A percentile compares a stretch with the other conserved stretches of the same genome.
Conservation (phyloP, 2,329 filamentous ascomycete species). For the Fusarium sp. region DNA sequence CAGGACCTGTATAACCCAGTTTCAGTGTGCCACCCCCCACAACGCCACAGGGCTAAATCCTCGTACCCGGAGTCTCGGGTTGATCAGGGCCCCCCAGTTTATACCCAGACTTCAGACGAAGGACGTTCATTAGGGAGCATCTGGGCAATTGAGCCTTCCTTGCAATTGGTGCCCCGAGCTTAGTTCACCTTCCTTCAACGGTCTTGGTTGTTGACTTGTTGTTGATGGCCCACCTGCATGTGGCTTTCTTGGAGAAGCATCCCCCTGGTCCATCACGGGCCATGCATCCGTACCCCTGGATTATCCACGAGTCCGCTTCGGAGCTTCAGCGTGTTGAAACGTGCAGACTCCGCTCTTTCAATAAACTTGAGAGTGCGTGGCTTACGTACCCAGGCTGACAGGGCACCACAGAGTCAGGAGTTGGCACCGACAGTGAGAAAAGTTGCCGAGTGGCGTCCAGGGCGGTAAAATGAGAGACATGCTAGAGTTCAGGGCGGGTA, state of each 20-base stretch:
- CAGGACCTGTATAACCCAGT: conserved; percentile 30
- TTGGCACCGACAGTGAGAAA: background rate
- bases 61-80: conserved; percentile 22
- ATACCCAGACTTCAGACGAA: conserved; percentile 3
- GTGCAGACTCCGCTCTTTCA: conserved; percentile 27
- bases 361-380: conserved; percentile 30
- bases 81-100: conserved; percentile 4
- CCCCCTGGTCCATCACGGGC: conserved; percentile 27
- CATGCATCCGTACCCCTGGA: conserved; percentile 21
- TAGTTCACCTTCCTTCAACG: conserved; percentile 27
- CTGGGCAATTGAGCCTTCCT: background rate
- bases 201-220: conserved; percentile 5
- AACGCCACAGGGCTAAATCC: conserved; percentile 20
- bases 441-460: conserved; percentile 9
- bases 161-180: conserved; percentile 19
- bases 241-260: conserved; percentile 5
- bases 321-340: conserved; percentile 36
- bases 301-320: conserved; percentile 22
- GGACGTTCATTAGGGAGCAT: conserved; percentile 3
- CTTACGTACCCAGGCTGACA: conserved; percentile 24
- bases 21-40: conserved; percentile 41
- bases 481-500: too few species aligned
- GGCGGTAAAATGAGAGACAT: conserved; percentile 12
- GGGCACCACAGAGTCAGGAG: conserved; percentile 31
- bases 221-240: background rate